These are phyloP conservation scores for Epichloe gansuensis DNA, from an alignment of 2,329 filamentous ascomycete species.

Conservation along the genomic window DNA sequence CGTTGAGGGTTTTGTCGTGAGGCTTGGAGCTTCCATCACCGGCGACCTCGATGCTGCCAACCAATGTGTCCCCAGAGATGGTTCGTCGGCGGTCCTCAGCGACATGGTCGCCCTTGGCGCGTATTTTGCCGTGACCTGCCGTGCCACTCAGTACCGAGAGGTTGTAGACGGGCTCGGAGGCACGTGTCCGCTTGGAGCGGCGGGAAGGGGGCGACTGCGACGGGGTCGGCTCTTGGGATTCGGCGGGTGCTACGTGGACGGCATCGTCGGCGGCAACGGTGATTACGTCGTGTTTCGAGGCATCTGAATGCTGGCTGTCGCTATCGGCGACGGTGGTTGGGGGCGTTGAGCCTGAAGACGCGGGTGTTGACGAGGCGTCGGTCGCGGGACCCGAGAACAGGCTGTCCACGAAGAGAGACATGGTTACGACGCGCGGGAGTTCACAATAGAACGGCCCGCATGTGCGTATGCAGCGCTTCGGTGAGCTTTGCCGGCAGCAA, in stretches of 20 bases:
- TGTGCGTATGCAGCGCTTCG: constrained; percentile 4
- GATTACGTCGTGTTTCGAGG: constrained; percentile 27
- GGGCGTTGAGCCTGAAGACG: constrained; percentile 50
- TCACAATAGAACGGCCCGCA: not conserved
- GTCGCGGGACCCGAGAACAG: constrained; percentile 19
- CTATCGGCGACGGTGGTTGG: constrained; percentile 54
- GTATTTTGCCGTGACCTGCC: constrained; percentile 45
- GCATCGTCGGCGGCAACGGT: constrained; percentile 18
- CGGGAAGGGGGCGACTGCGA: constrained; percentile 17
- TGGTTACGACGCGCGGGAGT: constrained; percentile 7
- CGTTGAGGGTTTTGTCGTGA: constrained; percentile 4
- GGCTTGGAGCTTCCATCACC: constrained; percentile 9
- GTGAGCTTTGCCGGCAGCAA: constrained; percentile 6
- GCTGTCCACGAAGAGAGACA: constrained; percentile 23
- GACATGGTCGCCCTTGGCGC: constrained; percentile 37
- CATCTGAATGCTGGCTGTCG: constrained; percentile 41
- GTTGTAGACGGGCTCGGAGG: constrained; percentile 54
- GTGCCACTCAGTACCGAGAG: constrained; percentile 50
- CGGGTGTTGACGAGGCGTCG: constrained; percentile 37
- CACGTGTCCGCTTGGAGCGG: constrained; percentile 43
- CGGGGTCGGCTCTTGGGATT: constrained; percentile 16
- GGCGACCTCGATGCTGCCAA: constrained; percentile 14
- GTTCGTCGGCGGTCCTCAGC: constrained; percentile 33
- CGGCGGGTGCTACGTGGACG: constrained; percentile 10
- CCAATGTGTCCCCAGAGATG: constrained; percentile 28